These are phyloP conservation scores for Paecilomyces formosus DNA, from an alignment of 2,329 filamentous ascomycete species.

Conservation along the genomic window DNA sequence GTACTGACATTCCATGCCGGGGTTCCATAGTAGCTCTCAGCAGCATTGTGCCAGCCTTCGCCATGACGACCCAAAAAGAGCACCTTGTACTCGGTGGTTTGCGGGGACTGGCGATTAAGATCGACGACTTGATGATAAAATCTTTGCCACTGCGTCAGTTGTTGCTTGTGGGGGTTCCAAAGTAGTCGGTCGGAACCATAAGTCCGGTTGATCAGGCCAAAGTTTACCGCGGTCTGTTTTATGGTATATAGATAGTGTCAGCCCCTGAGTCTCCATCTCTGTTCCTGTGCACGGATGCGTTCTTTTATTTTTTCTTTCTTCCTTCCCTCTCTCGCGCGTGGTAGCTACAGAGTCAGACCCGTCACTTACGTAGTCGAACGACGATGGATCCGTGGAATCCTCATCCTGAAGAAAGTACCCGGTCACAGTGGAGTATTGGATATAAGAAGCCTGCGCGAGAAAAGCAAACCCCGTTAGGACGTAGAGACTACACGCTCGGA, in stretches of 20 bases:
- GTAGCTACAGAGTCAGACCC: background rate
- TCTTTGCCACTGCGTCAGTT: conserved; percentile 49
- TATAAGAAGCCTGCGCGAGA: background rate
- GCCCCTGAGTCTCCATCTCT: background rate
- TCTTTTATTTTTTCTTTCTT: conserved; percentile 6
- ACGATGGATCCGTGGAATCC: background rate
- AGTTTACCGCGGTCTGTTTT: conserved; percentile 32
- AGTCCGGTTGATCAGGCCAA: conserved; percentile 42
- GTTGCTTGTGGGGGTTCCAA: conserved; percentile 14
- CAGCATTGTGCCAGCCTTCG: conserved; percentile 54
- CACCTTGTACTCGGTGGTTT: conserved; percentile 45
- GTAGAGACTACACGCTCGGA: background rate
- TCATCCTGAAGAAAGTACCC: background rate
- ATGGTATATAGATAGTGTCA: background rate
- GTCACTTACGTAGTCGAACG: background rate
- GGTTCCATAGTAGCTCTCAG: conserved; percentile 51
- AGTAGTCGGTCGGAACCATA: conserved; percentile 33
- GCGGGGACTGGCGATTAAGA: conserved; percentile 36
- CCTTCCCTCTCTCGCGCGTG: background rate
- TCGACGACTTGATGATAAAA: conserved; percentile 42
- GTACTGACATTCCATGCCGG: conserved; percentile 47
- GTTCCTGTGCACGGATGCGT: background rate
- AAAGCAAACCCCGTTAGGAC: background rate
- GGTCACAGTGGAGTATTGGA: background rate
- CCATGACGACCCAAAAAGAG: conserved; percentile 55